Conservation (phyloP, 805 yeast genomes). For the Starmerella vitae region DNA sequence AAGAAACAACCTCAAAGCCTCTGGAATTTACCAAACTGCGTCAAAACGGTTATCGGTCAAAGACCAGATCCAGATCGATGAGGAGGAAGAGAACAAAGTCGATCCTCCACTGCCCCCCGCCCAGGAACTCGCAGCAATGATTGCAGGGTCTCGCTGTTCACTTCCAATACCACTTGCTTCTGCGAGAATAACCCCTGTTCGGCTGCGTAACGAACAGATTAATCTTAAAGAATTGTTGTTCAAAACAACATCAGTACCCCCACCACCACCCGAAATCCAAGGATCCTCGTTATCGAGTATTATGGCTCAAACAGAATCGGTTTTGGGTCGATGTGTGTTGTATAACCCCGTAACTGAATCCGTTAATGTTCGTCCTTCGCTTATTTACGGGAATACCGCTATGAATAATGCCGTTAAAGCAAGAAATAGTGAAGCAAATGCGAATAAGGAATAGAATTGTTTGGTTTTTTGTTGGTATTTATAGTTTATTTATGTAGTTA, state of each 20-base stretch:
- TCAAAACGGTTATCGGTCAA: constrained; percentile 6
- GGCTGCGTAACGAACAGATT: constrained; percentile 53
- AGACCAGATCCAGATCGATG: constrained; percentile 17
- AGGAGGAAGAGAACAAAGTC: constrained; percentile 23
- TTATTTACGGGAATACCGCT: constrained; percentile 9
- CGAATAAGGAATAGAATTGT: not conserved
- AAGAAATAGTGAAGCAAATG: not conserved
- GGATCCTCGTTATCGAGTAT: constrained; percentile 17
- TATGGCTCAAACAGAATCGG: constrained; percentile 26
- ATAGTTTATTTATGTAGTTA: not conserved
- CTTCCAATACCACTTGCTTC: constrained; percentile 65
- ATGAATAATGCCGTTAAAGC: not conserved
- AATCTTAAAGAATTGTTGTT: constrained; percentile 85
- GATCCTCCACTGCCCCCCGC: constrained; percentile 54
- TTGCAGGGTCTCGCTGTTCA: constrained; percentile 69
- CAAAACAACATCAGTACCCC: constrained; percentile 44
- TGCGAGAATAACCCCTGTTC: constrained; percentile 48
- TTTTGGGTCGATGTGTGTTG: constrained; percentile 27
- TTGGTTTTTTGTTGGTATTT: not conserved
- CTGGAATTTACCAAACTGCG: constrained; percentile 31
- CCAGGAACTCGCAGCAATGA: constrained; percentile 79
- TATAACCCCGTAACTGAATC: constrained; percentile 23
- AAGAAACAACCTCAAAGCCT: constrained; percentile 77
- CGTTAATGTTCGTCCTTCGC: constrained; percentile 25
- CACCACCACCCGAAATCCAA: constrained; percentile 32